A percentile compares a stretch with the other conserved stretches of the same genome.
These are phyloP conservation scores for Talaromyces islandicus DNA, from an alignment of 2,329 filamentous ascomycete genomes.

Conservation along the genomic window DNA sequence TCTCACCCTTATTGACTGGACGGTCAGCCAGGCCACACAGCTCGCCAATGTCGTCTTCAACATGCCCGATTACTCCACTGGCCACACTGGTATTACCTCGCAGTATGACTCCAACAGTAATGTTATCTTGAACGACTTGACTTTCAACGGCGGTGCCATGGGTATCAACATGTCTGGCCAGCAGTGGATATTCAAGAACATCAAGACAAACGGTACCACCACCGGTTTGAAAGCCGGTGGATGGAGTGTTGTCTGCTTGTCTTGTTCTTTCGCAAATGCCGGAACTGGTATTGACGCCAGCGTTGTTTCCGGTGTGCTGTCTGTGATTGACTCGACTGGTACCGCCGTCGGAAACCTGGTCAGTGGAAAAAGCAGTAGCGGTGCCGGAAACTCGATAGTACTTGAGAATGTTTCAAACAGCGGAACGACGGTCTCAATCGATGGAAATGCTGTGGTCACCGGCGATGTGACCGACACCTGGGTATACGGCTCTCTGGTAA, in stretches of 20 bases:
- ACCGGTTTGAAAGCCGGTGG: conserved; percentile 40
- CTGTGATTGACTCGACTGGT: conserved; percentile 23
- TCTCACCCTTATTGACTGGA: conserved; percentile 28
- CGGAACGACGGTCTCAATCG: conserved; percentile 22
- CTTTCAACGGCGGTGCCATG: conserved; percentile 20
- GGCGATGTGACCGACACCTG: conserved; percentile 23
- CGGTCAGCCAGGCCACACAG: conserved; percentile 27
- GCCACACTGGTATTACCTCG: conserved; percentile 21
- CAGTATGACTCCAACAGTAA: conserved; percentile 13
- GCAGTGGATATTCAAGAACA: conserved; percentile 38
- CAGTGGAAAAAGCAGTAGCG: conserved; percentile 22
- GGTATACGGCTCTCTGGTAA: conserved; percentile 28
- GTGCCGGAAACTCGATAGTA: conserved; percentile 25
- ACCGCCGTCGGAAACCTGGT: conserved; percentile 20
- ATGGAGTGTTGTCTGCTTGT: conserved; percentile 21
- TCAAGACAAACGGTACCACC: conserved; percentile 56
- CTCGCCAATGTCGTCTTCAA: conserved; percentile 26
- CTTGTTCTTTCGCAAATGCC: conserved; percentile 22
- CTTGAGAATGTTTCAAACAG: conserved; percentile 21
- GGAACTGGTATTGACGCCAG: conserved; percentile 25
- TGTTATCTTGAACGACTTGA: conserved; percentile 12
- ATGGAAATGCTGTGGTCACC: conserved; percentile 15
- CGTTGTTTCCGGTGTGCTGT: conserved; percentile 20
- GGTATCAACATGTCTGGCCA: conserved; percentile 26
- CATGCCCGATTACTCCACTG: conserved; percentile 23